Percentiles rank a stretch among this genome's conserved stretches.
These are phyloP conservation scores for Pluteus cervinus DNA, from an alignment of 768 basidiomycete genomes.

Conservation along the genomic window DNA sequence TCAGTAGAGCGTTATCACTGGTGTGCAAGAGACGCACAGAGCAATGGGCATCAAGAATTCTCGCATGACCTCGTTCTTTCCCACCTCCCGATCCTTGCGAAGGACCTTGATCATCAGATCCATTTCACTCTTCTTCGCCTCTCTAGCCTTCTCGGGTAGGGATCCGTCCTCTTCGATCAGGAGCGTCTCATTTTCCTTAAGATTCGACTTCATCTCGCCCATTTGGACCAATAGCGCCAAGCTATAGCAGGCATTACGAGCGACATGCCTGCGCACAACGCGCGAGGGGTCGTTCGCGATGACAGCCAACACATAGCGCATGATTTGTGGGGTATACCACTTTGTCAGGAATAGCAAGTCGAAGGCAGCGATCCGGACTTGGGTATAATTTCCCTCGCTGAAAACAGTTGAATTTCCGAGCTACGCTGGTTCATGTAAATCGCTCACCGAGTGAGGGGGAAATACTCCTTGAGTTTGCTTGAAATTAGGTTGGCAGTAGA, in stretches of 20 bases:
- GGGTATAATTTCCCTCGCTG: slow-evolving; percentile 91
- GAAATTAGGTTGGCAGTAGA: slow-evolving; percentile 74
- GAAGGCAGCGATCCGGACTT: slow-evolving; percentile 89
- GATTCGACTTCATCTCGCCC: slow-evolving; percentile 79
- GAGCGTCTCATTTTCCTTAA: slow-evolving; percentile 71
- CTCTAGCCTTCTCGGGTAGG: slow-evolving; percentile 61
- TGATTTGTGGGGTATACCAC: slow-evolving; percentile 80
- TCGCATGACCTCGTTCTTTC: slow-evolving; percentile 72
- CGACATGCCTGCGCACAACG: slow-evolving; percentile 79
- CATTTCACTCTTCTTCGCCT: slow-evolving; percentile 76
- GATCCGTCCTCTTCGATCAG: slow-evolving; percentile 86
- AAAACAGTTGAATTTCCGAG: slow-evolving; percentile 8
- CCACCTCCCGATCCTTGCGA: slow-evolving; percentile 80
- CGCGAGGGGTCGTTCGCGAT: slow-evolving; percentile 84
- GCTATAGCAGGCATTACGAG: slow-evolving; percentile 80
- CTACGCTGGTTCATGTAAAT: not conserved
- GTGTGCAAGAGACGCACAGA: slow-evolving; percentile 42
- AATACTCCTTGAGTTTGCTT: slow-evolving; percentile 70
- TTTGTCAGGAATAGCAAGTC: slow-evolving; percentile 89
- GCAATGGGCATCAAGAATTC: slow-evolving; percentile 79
- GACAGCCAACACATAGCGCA: slow-evolving; percentile 83
- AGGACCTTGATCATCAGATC: slow-evolving; percentile 84
- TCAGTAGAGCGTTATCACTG: slow-evolving; percentile 17
- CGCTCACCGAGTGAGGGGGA: slow-evolving; percentile 81
- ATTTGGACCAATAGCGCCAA: slow-evolving; percentile 81